phyloP scores from a whole-genome alignment of 1,139 yeast species.

The Suhomyces maxii region DNA sequence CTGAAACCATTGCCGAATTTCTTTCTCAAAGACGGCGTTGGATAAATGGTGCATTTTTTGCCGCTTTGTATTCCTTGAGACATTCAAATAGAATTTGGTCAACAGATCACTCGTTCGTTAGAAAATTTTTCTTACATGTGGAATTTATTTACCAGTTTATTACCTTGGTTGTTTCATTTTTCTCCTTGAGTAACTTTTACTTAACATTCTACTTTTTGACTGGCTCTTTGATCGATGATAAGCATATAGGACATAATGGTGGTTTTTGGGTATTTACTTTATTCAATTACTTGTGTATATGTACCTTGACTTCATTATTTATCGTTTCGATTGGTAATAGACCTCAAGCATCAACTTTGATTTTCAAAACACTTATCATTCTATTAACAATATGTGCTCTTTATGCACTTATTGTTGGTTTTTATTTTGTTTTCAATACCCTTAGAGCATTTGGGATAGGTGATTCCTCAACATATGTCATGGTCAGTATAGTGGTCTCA shows the following conservation, averaged over 20 bases:
- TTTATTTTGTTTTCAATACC: conserved; percentile 70
- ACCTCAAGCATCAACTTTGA: conserved; percentile 79
- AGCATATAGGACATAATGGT: conserved; percentile 60
- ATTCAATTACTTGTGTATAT: conserved; percentile 78
- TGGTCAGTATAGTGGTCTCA: conserved; percentile 76
- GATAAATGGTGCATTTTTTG: conserved; percentile 97
- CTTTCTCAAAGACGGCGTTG: conserved; percentile 95
- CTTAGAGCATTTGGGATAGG: conserved; percentile 41
- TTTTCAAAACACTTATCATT: conserved; percentile 71
- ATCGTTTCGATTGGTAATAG: conserved; percentile 93
- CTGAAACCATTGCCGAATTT: conserved; percentile 86
- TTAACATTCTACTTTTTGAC: conserved; percentile 90
- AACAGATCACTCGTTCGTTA: conserved; percentile 75
- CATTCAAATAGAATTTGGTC: conserved; percentile 80
- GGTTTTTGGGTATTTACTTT: conserved; percentile 81
- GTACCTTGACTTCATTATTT: conserved; percentile 80
- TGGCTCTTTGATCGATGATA: conserved; percentile 66
- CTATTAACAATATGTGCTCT: conserved; percentile 75
- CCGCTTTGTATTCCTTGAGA: conserved; percentile 84
- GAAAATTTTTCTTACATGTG: conserved; percentile 78
- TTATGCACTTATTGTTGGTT: conserved; percentile 80
- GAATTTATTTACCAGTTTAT: conserved; percentile 84
- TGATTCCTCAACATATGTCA: conserved; percentile 54
- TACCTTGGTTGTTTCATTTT: conserved; percentile 78
- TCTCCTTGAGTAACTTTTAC: conserved; percentile 86